Base-by-base conservation (phyloP, 768 basidiomycete species). In the Tulasnella sp. region DNA sequence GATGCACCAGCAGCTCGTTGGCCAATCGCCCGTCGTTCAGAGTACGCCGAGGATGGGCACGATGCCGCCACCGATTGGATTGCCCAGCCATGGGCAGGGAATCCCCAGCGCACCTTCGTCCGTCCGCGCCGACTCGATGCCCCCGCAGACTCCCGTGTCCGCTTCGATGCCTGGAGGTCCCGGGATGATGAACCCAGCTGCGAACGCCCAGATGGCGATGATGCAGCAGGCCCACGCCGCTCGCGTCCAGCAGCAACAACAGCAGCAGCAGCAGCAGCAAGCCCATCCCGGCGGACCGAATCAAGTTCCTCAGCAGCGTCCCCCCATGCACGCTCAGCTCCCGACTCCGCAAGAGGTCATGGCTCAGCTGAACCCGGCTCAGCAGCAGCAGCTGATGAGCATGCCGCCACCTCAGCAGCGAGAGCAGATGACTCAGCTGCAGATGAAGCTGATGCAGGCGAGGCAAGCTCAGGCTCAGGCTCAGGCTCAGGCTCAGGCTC, bases 231-330 rank as follows among this genome's bases (percentile, higher is more conserved):
- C 46, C 32, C 74, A 75, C 20, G 73, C 67, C n/a, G 29, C 42
- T 23, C 57, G 73, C 35, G 32, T 74, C 37, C 44, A 73, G 29
- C 73, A 70, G 73, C 78, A 79, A 69, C 73, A 75, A 13, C 55
- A 69, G 51, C 75, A 61, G 75, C 48, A 70, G n/a, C 80, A 82
- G 35, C 75, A 51, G 74, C 79, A 81, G 57, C 79, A 71, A 74
- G 39, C 78, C 48, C 78, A 6, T 73, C 51, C 73, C 57, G 71
- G 72, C 48, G 48, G 3, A n/a, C 48, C 73, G 39, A 46, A 40
- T 26, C 73, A 55, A 23, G 72, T 73, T 32, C 37, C 70, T 37
- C 70, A 20, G 40, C 40, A 40, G 46, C 72, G 26, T 48, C 20
- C 74, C 35, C 35, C 35, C 35, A 44, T 16, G 44, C 15, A 10